Percentiles rank a stretch among this genome's conserved stretches.
These are phyloP conservation scores for Trypanosoma scelopori DNA, from an alignment of 208 protist genomes.

Conservation along the genomic window DNA sequence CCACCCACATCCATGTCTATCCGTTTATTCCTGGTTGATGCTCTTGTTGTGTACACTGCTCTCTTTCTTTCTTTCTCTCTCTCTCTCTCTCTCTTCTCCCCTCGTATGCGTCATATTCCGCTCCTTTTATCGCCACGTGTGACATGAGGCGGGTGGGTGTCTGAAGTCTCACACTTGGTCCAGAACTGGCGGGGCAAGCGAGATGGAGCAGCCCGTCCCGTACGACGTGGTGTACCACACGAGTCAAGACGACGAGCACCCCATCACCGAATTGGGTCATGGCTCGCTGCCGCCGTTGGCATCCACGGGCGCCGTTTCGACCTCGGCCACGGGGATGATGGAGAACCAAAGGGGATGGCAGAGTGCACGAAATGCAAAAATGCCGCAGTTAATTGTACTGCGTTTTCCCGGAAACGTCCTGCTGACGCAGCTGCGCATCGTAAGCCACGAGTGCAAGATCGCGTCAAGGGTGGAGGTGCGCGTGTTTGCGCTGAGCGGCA, in stretches of 20 bases:
- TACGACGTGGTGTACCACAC: constrained; percentile 87
- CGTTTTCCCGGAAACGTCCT: constrained; percentile 85
- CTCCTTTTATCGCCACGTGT: background rate
- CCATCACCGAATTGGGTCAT: constrained; percentile 50
- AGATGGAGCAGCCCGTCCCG: constrained; percentile 36
- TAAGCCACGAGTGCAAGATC: constrained; percentile 88
- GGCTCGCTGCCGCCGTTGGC: constrained; percentile 20
- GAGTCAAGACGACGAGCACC: constrained; percentile 68
- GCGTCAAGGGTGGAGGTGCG: constrained; percentile 84
- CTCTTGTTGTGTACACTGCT: constrained; percentile 5
- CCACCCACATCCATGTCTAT: too few species aligned
- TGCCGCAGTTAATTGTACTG: constrained; percentile 81
- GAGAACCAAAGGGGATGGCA: constrained; percentile 62
- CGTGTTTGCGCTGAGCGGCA: constrained; percentile 46
- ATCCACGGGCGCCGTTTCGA: background rate
- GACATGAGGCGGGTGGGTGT: background rate
- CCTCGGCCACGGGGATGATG: background rate
- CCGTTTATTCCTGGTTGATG: too few species aligned
- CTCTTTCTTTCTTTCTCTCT: constrained; percentile 17
- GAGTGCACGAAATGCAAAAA: constrained; percentile 59
- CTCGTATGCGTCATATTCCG: constrained; percentile 9
- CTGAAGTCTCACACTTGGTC: background rate
- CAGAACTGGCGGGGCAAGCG: background rate
- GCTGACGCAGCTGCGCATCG: constrained; percentile 80
- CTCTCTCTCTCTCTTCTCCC: constrained; percentile 1